Evolutionary conservation across 2,329 filamentous ascomycete species (phyloP).

Genomic region (Aspergillus chevalieri): DNA sequence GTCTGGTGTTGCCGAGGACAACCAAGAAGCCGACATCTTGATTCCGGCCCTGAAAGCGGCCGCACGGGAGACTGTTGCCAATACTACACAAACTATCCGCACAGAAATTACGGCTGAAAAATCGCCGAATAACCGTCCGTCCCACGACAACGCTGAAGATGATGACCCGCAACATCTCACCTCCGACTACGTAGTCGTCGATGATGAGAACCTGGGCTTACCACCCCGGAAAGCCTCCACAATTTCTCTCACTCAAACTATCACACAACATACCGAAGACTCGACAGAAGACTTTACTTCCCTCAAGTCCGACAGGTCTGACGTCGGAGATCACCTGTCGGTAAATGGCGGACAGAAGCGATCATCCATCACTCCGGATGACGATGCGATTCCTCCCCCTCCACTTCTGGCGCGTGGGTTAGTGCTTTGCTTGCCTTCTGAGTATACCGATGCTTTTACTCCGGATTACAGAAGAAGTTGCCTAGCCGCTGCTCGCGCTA

Average conservation of each 20-base stretch:
- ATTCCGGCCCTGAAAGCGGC: conserved; percentile 38
- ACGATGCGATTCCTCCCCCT: conserved; percentile 23
- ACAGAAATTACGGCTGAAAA: conserved; percentile 35
- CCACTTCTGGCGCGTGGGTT: conserved; percentile 33
- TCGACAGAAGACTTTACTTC: conserved; percentile 12
- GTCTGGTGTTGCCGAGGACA: conserved; percentile 27
- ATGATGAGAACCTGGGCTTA: conserved; percentile 14
- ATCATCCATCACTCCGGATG: conserved; percentile 5
- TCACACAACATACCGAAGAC: conserved; percentile 31
- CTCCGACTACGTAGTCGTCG: conserved; percentile 14
- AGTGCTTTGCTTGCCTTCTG: conserved; percentile 30
- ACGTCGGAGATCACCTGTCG: conserved; percentile 5
- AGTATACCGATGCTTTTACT: conserved; percentile 25
- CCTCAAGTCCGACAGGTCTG: conserved; percentile 6
- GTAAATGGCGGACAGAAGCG: not conserved
- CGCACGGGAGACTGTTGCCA: conserved; percentile 36
- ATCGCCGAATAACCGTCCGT: conserved; percentile 8
- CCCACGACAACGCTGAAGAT: conserved; percentile 7
- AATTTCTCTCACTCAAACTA: conserved; percentile 38
- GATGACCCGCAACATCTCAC: conserved; percentile 18
- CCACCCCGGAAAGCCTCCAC: conserved; percentile 33
- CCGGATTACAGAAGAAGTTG: conserved; percentile 29
- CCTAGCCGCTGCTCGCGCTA: conserved; percentile 33
- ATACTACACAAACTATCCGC: conserved; percentile 31
- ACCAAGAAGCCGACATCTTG: conserved; percentile 36